Conservation (phyloP, 306 rosid genomes). For the Abrus pulchellus region DNA sequence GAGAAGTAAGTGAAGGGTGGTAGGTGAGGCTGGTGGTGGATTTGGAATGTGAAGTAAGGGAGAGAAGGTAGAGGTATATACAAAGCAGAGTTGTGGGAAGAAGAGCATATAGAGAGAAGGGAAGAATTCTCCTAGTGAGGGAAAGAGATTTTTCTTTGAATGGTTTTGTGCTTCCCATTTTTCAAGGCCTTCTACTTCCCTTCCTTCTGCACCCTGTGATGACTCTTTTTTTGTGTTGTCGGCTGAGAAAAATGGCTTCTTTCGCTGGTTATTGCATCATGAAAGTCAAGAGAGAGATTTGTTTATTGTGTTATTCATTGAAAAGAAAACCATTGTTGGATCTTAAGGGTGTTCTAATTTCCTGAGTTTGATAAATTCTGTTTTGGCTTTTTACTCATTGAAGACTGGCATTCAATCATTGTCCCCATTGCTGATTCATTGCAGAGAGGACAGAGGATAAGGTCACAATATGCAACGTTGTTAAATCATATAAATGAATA, state of each 20-base stretch:
- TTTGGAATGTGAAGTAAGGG: slow-evolving; percentile 43
- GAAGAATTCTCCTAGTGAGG: slow-evolving; percentile 55
- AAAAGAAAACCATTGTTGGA: neutral
- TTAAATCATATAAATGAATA: neutral
- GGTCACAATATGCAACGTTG: neutral
- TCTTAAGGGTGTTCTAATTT: neutral
- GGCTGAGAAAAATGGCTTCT: slow-evolving; percentile 3
- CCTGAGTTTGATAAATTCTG: neutral
- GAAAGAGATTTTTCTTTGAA: slow-evolving; percentile 53
- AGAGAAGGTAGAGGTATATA: slow-evolving; percentile 53
- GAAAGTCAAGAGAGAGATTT: neutral
- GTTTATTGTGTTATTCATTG: neutral
- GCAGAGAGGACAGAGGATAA: neutral
- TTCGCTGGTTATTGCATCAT: neutral
- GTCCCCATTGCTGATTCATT: neutral
- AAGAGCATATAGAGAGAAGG: slow-evolving; percentile 52
- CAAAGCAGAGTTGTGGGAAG: slow-evolving; percentile 62
- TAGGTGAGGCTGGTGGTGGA: slow-evolving; percentile 37
- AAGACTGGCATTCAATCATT: neutral
- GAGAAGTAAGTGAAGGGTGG: slow-evolving; percentile 43
- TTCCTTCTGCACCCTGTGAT: neutral
- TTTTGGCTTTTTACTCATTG: neutral
- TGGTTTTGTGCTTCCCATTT: slow-evolving; percentile 57
- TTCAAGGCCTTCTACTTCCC: slow-evolving; percentile 26
- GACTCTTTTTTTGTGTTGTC: slow-evolving; percentile 12